Evolutionary conservation across 768 basidiomycete species (phyloP).

Genomic region (Leccinum longicurvipes): DNA sequence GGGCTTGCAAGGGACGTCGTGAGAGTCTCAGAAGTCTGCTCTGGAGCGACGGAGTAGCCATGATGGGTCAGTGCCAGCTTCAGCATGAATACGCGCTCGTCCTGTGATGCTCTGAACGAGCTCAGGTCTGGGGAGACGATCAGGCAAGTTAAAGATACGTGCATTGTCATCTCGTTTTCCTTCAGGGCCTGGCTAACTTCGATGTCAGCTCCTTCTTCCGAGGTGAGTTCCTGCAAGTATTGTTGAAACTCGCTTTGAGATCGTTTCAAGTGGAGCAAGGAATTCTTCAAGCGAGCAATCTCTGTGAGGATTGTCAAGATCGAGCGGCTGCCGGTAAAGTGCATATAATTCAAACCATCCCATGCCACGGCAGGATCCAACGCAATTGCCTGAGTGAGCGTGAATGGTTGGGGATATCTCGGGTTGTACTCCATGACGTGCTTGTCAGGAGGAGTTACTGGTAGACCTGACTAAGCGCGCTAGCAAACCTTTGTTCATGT

Average conservation of each 20-base stretch:
- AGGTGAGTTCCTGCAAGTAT: conserved; percentile 36
- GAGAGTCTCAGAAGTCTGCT: conserved; percentile 4
- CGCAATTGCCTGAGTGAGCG: conserved; percentile 56
- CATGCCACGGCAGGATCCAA: conserved; percentile 66
- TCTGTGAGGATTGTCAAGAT: conserved; percentile 41
- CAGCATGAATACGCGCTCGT: conserved; percentile 70
- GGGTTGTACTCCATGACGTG: conserved; percentile 60
- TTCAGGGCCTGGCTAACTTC: conserved; percentile 59
- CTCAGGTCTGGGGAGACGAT: conserved; percentile 11
- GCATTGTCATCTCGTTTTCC: conserved; percentile 75
- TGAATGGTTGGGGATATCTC: conserved; percentile 72
- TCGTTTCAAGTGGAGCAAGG: conserved; percentile 54
- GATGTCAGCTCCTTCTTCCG: conserved; percentile 41
- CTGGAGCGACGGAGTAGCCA: conserved; percentile 43
- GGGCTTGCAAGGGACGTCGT: neutral
- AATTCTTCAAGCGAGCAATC: conserved; percentile 72
- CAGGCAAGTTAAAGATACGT: conserved; percentile 27
- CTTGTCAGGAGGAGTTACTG: neutral
- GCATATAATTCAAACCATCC: conserved; percentile 49
- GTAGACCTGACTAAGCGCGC: conserved; percentile 22
- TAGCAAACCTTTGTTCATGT: conserved; percentile 16
- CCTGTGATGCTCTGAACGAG: conserved; percentile 63
- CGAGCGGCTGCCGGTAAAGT: neutral
- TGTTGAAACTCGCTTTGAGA: conserved; percentile 60
- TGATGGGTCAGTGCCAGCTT: conserved; percentile 63